A percentile compares a stretch with the other conserved stretches of the same genome.
phyloP scores from a whole-genome alignment of 2,329 filamentous ascomycete genomes.

The Pseudogymnoascus sp. region DNA sequence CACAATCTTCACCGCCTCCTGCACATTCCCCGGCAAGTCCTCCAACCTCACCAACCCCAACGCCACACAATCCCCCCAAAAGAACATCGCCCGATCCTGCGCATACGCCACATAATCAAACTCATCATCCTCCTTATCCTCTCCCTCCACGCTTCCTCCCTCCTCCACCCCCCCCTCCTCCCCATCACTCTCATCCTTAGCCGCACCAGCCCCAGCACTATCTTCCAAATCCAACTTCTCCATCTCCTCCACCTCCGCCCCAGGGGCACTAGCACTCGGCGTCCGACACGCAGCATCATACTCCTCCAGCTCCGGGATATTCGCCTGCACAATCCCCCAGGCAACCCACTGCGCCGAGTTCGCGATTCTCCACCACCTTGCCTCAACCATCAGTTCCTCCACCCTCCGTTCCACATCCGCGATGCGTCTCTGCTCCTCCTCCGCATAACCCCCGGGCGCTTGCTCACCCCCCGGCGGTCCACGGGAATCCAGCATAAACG shows the following conservation, averaged over 20 bases:
- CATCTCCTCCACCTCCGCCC: not conserved
- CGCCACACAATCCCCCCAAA: conserved; percentile 82
- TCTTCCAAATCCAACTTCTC: conserved; percentile 18
- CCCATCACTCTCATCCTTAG: not conserved
- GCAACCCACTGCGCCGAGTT: conserved; percentile 89
- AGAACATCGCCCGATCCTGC: conserved; percentile 82
- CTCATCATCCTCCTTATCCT: conserved; percentile 47
- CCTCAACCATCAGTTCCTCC: conserved; percentile 64
- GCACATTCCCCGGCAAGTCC: conserved; percentile 65
- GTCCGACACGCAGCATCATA: conserved; percentile 30
- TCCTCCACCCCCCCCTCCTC: conserved; percentile 17
- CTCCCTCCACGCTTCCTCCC: conserved; percentile 13
- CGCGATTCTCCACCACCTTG: conserved; percentile 74
- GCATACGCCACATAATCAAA: conserved; percentile 93
- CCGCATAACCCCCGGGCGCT: conserved; percentile 24
- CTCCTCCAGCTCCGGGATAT: conserved; percentile 62
- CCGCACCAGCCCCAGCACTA: not conserved
- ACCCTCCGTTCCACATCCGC: conserved; percentile 59
- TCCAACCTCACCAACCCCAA: conserved; percentile 66
- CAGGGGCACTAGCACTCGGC: not conserved
- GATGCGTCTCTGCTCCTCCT: conserved; percentile 54
- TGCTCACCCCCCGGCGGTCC: conserved; percentile 38
- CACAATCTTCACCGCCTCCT: conserved; percentile 58
- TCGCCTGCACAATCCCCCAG: conserved; percentile 95
- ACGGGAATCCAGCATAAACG: conserved; percentile 75